Evolutionary conservation across 192 early-diverging fungal genomes (phyloP), one percentile per base, ranked within the genome.

Genomic region (Coemansia sp.): DNA sequence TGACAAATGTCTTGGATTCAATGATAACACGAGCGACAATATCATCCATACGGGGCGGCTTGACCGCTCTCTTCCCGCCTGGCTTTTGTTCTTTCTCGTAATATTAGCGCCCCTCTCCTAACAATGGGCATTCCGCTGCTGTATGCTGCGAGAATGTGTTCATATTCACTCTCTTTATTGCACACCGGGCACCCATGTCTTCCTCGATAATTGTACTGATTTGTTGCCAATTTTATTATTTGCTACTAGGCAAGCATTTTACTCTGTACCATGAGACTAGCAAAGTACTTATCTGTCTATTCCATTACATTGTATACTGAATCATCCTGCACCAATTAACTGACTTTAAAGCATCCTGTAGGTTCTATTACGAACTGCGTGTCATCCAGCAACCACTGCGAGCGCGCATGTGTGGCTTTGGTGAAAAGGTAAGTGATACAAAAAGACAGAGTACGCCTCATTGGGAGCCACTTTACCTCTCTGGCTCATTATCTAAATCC

Each of bases 351-450:
- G n/a, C 16, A 17, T 29, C 51, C 27, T 67, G 59, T 83, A 83
- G 80, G 63, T 83, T 77, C 61, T 81, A 73, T 27, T 87, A 88
- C 64, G 72, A 79, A 33, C 68, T 87, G 10, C 69, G 73, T 10
- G 87, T 92, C 34, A 66, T 84, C 10, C 90, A 92, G 66, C 84
- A 92, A 54, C 90, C 90, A 14, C 70, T 84, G 24, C 78, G 85
- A 31, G 90, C 88, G 21, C 86, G 88, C 33, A 86, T 84, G 78
- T 89, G 87, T 66, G 90, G 88, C n/a, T 90, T 89, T 77, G 87
- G 86, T 6, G 88, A 91, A 60, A 89, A 88, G 67, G 79, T 74
- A 78, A 67, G 62, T 1, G 21, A 17, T 21, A 19, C 21, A 50
- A 65, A n/a, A 19, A 46, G 13, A 35, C 64, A 40, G 45, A 31